phyloP scores from a whole-genome alignment of 768 basidiomycete genomes.

The Basidioascus undulatus region DNA sequence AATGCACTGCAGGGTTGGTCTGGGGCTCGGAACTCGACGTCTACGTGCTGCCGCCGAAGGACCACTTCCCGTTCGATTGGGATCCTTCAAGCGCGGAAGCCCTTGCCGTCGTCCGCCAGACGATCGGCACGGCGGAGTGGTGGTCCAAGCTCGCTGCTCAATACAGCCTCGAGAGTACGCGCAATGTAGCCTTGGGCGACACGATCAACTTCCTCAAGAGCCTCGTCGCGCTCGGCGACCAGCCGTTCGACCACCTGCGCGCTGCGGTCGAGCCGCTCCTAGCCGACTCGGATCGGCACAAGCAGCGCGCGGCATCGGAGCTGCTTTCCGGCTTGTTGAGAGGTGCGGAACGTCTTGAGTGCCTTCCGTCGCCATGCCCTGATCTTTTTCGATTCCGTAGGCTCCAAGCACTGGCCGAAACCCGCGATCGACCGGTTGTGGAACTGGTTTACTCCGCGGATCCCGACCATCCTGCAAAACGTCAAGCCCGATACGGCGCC shows the following conservation, averaged over 20 bases:
- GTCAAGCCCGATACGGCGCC: conserved; percentile 59
- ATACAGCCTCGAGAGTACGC: background rate
- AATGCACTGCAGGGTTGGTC: too few relatives aligned
- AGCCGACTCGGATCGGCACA: conserved; percentile 43
- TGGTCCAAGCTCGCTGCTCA: conserved; percentile 8
- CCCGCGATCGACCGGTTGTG: conserved; percentile 43
- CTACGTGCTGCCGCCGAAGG: conserved; percentile 8
- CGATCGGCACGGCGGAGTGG: conserved; percentile 8
- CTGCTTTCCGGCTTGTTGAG: conserved; percentile 16
- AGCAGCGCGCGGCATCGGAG: conserved; percentile 70
- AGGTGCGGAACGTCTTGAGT: conserved; percentile 36
- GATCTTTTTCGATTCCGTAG: conserved; percentile 1
- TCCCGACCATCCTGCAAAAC: conserved; percentile 39
- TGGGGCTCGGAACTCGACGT: conserved; percentile 19
- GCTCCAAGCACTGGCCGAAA: conserved; percentile 62
- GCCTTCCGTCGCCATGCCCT: background rate
- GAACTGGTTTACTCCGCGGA: conserved; percentile 51
- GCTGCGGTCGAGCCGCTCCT: conserved; percentile 36
- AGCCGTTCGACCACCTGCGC: conserved; percentile 36
- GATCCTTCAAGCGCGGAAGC: conserved; percentile 5
- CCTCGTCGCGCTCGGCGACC: conserved; percentile 41
- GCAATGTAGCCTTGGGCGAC: background rate
- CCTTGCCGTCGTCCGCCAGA: conserved; percentile 3
- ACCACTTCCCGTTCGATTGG: conserved; percentile 4
- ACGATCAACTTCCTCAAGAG: conserved; percentile 23